Conservation (phyloP, 495 filamentous ascomycete species). For the Echria macrotheca region DNA sequence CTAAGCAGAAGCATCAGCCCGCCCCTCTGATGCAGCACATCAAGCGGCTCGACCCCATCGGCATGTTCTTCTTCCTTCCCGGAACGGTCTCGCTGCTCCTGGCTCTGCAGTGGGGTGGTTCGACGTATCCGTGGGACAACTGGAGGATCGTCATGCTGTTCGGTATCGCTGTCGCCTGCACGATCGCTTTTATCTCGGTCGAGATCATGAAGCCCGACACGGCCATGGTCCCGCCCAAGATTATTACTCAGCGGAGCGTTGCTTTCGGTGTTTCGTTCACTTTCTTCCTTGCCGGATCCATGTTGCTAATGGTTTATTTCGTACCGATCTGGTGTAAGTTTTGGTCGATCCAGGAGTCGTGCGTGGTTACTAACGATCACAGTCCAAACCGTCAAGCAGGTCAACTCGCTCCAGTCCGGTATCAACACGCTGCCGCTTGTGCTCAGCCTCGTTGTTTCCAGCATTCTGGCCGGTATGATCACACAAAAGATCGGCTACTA, state of each 20-base stretch:
- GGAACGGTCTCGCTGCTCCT: constrained; percentile 65
- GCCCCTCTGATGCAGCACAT: constrained; percentile 39
- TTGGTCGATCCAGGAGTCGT: constrained; percentile 2
- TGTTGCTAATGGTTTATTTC: constrained; percentile 65
- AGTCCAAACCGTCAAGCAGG: constrained; percentile 67
- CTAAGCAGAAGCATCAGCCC: constrained; percentile 28
- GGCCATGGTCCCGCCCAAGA: constrained; percentile 69
- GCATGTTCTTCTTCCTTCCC: constrained; percentile 67
- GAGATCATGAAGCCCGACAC: constrained; percentile 64
- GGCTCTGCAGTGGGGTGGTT: constrained; percentile 83
- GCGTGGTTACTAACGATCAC: constrained; percentile 41
- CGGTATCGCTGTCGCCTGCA: constrained; percentile 57
- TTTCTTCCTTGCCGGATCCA: constrained; percentile 55
- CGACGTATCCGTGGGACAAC: constrained; percentile 60
- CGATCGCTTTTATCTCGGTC: constrained; percentile 55
- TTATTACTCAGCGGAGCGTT: constrained; percentile 73
- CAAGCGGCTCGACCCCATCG: constrained; percentile 61
- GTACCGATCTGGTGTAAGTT: constrained; percentile 71
- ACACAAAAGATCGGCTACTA: constrained; percentile 63
- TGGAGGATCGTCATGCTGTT: constrained; percentile 66
- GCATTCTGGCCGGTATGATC: constrained; percentile 44
- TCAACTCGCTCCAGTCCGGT: constrained; percentile 51
- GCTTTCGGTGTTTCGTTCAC: constrained; percentile 54
- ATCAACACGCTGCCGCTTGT: constrained; percentile 58
- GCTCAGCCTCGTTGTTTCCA: constrained; percentile 44